Evolutionary conservation across 768 basidiomycete genomes (phyloP), one percentile per base, ranked within the genome.

Genomic region (Rhodocollybia butyracea): DNA sequence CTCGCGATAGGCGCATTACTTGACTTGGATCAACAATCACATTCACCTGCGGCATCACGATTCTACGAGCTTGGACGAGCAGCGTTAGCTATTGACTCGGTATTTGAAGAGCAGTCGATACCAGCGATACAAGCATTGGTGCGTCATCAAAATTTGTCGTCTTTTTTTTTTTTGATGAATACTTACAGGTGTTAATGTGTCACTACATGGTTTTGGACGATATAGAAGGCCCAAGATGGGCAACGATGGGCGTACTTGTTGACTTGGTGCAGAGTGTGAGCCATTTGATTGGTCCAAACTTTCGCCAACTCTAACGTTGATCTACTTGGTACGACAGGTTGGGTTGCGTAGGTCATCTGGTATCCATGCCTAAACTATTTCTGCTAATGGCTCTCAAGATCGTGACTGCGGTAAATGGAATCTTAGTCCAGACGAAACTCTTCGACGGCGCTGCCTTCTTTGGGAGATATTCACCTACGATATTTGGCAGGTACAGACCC

Each of bases 391-490:
- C 24, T 15, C 34, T 45, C 51, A 61, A 88, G 86, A 88, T 68
- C 81, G 86, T 50, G 86, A 88, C 61, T 84, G 84, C 57, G 79
- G 79, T 32, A 80, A 78, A 62, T 88, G 85, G 84, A 80, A 83
- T 52, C 68, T 86, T 15, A 72, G 79, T 51, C 60, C 72, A 13
- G 76, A 74, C 54, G 84, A 88, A 65, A 80, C 85, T 0, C 75
- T 78, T 52, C 78, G 78, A 64, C 74, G 85, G 57, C 76, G 84
- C 26, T 77, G 78, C 55, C 67, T 88, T 13, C 78, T 86, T 59
- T 86, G 85, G 70, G 86, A 88, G 61, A 69, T 86, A 45, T 74
- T 82, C 60, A 83, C 82, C 7, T 86, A 86, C 59, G 85, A 87
- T 62, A 83, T 82, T 2, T 85, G 82, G 82, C 84, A 86, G 82